These are phyloP conservation scores for Lipomyces orientalis DNA, from an alignment of 805 yeast species.

Conservation along the genomic window DNA sequence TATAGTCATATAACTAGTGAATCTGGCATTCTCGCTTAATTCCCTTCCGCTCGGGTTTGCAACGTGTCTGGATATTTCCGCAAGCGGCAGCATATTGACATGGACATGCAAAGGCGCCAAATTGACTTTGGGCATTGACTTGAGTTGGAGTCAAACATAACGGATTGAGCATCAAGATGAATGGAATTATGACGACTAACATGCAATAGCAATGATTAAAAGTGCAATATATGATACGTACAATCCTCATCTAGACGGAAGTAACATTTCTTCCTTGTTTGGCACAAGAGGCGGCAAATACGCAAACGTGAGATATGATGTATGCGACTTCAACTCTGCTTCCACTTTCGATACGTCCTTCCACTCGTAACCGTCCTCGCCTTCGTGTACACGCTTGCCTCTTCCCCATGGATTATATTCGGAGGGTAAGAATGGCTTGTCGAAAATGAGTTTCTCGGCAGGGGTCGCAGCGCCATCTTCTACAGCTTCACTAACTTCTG, in stretches of 20 bases:
- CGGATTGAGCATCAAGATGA: background rate
- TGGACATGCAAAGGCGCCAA: too few relatives aligned
- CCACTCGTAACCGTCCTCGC: constrained; percentile 84
- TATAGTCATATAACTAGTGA: too few relatives aligned
- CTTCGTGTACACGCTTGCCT: constrained; percentile 83
- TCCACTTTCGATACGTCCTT: constrained; percentile 81
- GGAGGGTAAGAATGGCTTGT: constrained; percentile 28
- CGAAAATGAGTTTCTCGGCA: background rate
- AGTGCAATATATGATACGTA: background rate
- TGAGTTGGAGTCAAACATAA: background rate
- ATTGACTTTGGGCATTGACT: too few relatives aligned
- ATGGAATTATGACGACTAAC: too few relatives aligned
- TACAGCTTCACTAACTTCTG: constrained; percentile 18
- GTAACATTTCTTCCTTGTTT: too few relatives aligned
- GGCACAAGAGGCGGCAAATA: constrained; percentile 47
- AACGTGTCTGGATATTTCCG: too few relatives aligned
- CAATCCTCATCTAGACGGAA: background rate
- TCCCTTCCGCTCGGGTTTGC: too few relatives aligned
- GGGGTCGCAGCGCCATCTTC: background rate
- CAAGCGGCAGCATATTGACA: too few relatives aligned
- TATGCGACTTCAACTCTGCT: constrained; percentile 86
- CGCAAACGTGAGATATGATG: constrained; percentile 94
- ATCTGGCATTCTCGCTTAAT: too few relatives aligned
- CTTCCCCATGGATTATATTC: constrained; percentile 74
- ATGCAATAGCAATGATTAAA: background rate